Evolutionary conservation across 2,329 filamentous ascomycete genomes (phyloP).

Genomic region (Neopestalotiopsis sp.): DNA sequence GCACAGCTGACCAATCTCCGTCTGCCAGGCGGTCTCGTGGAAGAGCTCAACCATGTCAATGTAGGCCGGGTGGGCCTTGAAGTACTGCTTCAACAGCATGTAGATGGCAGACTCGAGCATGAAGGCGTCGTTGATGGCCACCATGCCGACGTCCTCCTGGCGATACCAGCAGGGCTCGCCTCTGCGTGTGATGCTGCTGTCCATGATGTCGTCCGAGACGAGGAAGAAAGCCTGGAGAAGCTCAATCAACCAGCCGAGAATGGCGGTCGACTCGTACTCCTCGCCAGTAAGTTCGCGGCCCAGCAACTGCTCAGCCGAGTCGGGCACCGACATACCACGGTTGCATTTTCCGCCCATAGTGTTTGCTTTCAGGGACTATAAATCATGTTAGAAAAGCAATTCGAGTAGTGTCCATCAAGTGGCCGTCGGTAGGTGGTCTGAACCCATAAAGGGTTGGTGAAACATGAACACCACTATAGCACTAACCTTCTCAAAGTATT

Average conservation of each 20-base stretch:
- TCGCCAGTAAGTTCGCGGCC: slow-evolving; percentile 73
- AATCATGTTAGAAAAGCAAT: slow-evolving; percentile 26
- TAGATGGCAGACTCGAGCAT: slow-evolving; percentile 94
- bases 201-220: slow-evolving; percentile 99
- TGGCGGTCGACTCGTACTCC: slow-evolving; percentile 87
- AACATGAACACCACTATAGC: not conserved
- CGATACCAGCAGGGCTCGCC: slow-evolving; percentile 97
- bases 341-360: slow-evolving; percentile 96
- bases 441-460: slow-evolving; percentile 22
- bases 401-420: not conserved
- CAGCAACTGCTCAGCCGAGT: slow-evolving; percentile 84
- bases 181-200: slow-evolving; percentile 90
- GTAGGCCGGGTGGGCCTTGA: slow-evolving; percentile 86
- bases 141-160: slow-evolving; percentile 85
- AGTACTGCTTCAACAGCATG: slow-evolving; percentile 89
- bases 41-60: slow-evolving; percentile 93
- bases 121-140: slow-evolving; percentile 98
- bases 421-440: slow-evolving; percentile 17
- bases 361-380: slow-evolving; percentile 82
- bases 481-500: slow-evolving; percentile 84
- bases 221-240: slow-evolving; percentile 98
- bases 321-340: slow-evolving; percentile 96
- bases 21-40: slow-evolving; percentile 93
- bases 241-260: slow-evolving; percentile 97
- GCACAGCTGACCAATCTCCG: slow-evolving; percentile 92